Evolutionary conservation across 2,329 filamentous ascomycete species (phyloP), one percentile per base, ranked within the genome.

Genomic region (Graphilbum sp.): DNA sequence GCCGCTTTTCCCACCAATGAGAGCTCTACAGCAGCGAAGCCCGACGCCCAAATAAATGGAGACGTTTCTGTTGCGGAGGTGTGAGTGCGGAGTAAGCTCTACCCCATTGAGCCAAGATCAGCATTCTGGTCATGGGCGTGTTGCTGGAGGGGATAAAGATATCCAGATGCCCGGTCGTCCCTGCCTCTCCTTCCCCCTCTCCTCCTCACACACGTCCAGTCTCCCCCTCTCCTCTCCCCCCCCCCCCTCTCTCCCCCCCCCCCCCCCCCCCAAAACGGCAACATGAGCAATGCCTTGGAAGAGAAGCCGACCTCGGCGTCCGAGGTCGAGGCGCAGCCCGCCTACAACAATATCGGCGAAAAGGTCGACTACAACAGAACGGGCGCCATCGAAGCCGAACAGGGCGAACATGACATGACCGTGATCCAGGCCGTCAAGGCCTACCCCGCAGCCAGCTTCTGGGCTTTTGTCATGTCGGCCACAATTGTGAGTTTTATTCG

Each of bases 371-470:
- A 60, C 61, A 67, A 65, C 27, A 29, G 27, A 57, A 54, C 58
- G 6, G 67, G 59, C 46, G 70, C 70, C 44, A 66, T 72, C 47
- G 64, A 70, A 43, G 72, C 68, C 12, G 73, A 77, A 56, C 64
- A 52, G 25, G 41, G 39, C 1, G 56, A 59, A 42, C 48, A 50
- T 25, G 47, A 54, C 35, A 56, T 58, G 54, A 49, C 48, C 2
- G 53, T 57, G 32, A 12, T 55, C 8, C 47, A 57, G 43, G 54
- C 56, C 39, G 50, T 56, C 8, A 46, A 39, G 38, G 48, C 48
- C 2, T 56, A 58, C 21, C 54, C 55, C 7, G 54, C 56, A 49
- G 57, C 57, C 25, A 46, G 50, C n/a, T 44, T 54, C 30, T 60
- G 57, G 57, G 57, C 57, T 10, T 57, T 60, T 33, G 39, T 57